These are phyloP conservation scores for Populus pruinosa DNA, from an alignment of 345 rosid genomes.

Conservation along the genomic window DNA sequence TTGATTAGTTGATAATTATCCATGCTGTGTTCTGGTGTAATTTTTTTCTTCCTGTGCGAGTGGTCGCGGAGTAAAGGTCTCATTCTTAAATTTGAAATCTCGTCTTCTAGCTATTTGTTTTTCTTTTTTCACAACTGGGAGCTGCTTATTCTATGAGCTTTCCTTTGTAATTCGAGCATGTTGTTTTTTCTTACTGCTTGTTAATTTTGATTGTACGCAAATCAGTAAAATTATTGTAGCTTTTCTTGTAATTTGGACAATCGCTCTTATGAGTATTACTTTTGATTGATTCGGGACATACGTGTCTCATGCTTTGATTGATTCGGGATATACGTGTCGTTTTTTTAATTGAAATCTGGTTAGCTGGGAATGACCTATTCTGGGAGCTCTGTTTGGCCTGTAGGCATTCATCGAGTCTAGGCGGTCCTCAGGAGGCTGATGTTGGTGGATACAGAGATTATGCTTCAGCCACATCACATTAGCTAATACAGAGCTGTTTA, in stretches of 20 bases:
- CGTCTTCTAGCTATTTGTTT: too few species aligned
- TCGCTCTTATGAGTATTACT: neutral
- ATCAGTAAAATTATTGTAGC: neutral
- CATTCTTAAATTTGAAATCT: neutral
- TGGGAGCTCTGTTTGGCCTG: constrained; percentile 58
- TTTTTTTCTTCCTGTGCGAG: neutral
- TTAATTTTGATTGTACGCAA: too few species aligned
- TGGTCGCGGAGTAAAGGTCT: neutral
- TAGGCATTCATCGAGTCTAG: constrained; percentile 57
- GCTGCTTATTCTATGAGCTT: neutral
- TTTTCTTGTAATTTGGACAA: neutral
- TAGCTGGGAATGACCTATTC: constrained; percentile 62
- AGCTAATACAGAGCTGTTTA: constrained; percentile 66
- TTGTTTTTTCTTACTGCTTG: too few species aligned
- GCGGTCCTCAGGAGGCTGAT: constrained; percentile 64
- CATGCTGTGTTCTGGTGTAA: neutral
- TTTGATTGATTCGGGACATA: neutral
- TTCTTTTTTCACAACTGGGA: neutral
- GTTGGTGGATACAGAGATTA: constrained; percentile 62
- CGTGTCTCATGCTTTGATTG: neutral
- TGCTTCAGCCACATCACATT: constrained; percentile 55
- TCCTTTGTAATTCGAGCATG: neutral
- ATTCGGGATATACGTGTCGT: neutral
- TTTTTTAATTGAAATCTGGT: constrained; percentile 2
- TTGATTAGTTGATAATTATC: neutral